These are phyloP conservation scores for Fusarium xyrophilum DNA, from an alignment of 2,329 filamentous ascomycete genomes.

Conservation along the genomic window DNA sequence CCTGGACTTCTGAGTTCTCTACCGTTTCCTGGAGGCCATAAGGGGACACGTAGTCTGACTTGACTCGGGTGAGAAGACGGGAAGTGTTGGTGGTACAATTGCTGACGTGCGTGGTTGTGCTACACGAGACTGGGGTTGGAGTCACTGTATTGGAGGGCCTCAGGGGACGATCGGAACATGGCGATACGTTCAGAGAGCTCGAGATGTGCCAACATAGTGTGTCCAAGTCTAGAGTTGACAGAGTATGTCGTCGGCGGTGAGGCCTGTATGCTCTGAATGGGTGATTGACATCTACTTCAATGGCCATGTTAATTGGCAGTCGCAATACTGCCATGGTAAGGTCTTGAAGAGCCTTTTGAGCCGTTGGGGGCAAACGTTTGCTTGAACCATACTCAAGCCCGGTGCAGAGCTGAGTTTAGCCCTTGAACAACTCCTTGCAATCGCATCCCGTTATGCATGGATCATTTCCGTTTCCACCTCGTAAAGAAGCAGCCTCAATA, in stretches of 20 bases:
- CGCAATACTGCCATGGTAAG: neutral
- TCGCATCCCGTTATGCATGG: neutral
- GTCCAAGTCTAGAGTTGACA: fast-evolving
- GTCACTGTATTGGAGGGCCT: slow-evolving; percentile 4
- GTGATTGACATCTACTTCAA: neutral
- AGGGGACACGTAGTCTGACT: neutral
- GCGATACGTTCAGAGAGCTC: neutral
- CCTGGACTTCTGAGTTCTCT: fast-evolving
- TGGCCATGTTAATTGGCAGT: neutral
- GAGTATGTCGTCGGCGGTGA: fast-evolving
- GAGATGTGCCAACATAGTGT: fast-evolving
- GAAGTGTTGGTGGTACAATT: neutral
- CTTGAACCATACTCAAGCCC: neutral
- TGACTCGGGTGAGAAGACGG: neutral
- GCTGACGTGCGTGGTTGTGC: slow-evolving; percentile 1
- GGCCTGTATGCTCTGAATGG: neutral
- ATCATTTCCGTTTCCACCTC: slow-evolving; percentile 14
- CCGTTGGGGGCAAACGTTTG: fast-evolving
- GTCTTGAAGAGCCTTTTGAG: fast-evolving
- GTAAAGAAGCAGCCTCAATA: slow-evolving; percentile 11
- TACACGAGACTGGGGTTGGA: neutral
- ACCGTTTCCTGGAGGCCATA: too few relatives aligned
- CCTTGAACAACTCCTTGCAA: neutral
- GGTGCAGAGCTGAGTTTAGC: neutral
- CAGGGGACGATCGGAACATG: neutral